Conservation (phyloP, 768 basidiomycete species). For the Suillus paluster region DNA sequence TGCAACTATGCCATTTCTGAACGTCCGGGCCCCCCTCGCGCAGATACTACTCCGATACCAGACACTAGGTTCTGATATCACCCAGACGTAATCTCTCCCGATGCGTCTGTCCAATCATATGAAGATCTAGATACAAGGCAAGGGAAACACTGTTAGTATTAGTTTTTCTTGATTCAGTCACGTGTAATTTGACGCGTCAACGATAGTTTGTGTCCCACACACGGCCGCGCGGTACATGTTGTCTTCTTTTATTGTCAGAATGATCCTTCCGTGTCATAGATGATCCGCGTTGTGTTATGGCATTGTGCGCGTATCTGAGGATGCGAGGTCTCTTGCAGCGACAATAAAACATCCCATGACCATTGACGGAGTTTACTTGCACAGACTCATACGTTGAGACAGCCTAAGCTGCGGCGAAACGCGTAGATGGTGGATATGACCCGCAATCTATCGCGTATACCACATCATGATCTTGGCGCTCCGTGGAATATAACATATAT, state of each 20-base stretch:
- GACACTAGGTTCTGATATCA: neutral
- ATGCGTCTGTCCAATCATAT: neutral
- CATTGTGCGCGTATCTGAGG: neutral
- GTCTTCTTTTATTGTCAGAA: neutral
- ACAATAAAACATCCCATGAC: neutral
- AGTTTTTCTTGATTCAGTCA: neutral
- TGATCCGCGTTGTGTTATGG: neutral
- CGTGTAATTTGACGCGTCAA: neutral
- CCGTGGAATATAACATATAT: neutral
- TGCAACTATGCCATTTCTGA: neutral
- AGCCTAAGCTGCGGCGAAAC: neutral
- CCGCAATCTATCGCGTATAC: neutral
- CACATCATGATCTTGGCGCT: too few relatives aligned
- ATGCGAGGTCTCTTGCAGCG: neutral
- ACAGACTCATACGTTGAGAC: neutral
- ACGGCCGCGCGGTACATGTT: neutral
- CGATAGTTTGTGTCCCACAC: slow-evolving; percentile 1
- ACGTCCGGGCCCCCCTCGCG: neutral
- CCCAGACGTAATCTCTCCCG: neutral
- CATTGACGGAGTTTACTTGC: neutral
- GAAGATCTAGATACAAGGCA: neutral
- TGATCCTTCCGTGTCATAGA: slow-evolving; percentile 7
- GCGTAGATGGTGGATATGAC: too few relatives aligned
- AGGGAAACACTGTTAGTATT: neutral
- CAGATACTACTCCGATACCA: neutral